phyloP scores from a whole-genome alignment of 306 rosid species.

The Acacia confusa region DNA sequence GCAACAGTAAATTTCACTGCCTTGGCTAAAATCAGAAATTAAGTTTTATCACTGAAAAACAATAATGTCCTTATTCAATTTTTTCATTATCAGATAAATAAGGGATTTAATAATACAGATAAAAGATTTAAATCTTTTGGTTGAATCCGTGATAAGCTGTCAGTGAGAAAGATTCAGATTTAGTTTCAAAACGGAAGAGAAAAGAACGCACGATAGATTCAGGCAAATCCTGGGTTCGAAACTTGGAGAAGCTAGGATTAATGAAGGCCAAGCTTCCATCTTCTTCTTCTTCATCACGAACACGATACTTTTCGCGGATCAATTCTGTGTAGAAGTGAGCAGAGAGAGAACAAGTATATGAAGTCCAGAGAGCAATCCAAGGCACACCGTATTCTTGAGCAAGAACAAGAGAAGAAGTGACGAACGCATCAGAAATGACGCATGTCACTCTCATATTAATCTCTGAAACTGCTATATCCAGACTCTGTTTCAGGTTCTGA shows the following conservation, averaged over 20 bases:
- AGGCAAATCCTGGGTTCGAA: slow-evolving; percentile 40
- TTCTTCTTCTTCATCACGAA: background rate
- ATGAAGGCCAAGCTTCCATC: slow-evolving; percentile 37
- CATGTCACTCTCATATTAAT: slow-evolving; percentile 31
- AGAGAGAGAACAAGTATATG: slow-evolving; percentile 32
- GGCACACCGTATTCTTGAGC: slow-evolving; percentile 44
- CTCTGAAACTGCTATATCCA: background rate
- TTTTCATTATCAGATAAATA: too few relatives aligned
- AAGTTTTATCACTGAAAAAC: too few relatives aligned
- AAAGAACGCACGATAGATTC: background rate
- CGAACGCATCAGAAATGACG: slow-evolving; percentile 42
- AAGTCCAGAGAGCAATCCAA: slow-evolving; percentile 50
- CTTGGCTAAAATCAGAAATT: too few relatives aligned
- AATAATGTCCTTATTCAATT: too few relatives aligned
- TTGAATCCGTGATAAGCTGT: background rate
- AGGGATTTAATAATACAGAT: too few relatives aligned
- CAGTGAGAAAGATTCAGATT: background rate
- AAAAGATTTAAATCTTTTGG: too few relatives aligned
- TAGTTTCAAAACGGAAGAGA: background rate
- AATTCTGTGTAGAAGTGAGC: slow-evolving; percentile 37
- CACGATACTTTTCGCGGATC: slow-evolving; percentile 15
- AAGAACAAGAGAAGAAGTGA: slow-evolving; percentile 10
- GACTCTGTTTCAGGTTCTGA: background rate
- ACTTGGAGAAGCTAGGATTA: slow-evolving; percentile 41
- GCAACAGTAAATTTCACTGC: too few relatives aligned